Conservation (phyloP, 164 flowering plant genomes). For the Warburgia ugandensis region DNA sequence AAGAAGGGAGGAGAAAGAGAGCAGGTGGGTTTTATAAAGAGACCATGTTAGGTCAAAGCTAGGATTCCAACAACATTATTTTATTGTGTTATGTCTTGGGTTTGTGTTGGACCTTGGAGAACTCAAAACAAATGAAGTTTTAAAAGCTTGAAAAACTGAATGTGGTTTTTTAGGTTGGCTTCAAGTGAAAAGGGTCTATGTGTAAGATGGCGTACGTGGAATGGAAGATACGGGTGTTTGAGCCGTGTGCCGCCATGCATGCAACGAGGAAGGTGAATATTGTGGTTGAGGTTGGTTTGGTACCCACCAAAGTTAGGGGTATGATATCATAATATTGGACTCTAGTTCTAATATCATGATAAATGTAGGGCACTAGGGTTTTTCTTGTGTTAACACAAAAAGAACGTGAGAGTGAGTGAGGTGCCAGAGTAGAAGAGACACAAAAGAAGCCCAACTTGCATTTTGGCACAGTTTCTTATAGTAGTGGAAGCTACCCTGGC, state of each 20-base stretch:
- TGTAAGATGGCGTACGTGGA: constrained; percentile 35
- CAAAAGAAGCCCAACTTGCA: constrained; percentile 9
- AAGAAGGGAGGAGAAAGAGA: constrained; percentile 16
- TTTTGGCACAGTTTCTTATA: constrained; percentile 18
- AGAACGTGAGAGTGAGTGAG: not conserved
- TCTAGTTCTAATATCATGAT: constrained; percentile 21
- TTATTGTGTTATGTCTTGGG: too few relatives aligned
- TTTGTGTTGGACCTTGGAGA: constrained; percentile 20
- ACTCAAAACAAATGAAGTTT: constrained; percentile 9
- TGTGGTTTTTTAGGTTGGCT: constrained; percentile 13
- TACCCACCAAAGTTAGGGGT: constrained; percentile 24
- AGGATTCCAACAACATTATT: constrained; percentile 26
- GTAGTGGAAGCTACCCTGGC: constrained; percentile 16
- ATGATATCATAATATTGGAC: constrained; percentile 13
- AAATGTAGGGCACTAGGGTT: not conserved
- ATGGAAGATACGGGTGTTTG: constrained; percentile 37
- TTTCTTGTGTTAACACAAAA: not conserved
- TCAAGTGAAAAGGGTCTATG: constrained; percentile 16
- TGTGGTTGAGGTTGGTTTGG: constrained; percentile 25
- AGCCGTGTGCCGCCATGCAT: constrained; percentile 61
- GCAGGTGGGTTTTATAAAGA: constrained; percentile 26
- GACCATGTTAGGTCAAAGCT: constrained; percentile 32
- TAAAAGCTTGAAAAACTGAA: constrained; percentile 24
- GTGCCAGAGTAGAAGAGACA: not conserved
- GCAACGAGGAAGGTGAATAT: constrained; percentile 34